Conservation (phyloP, 768 basidiomycete species). For the Mycena pura region DNA sequence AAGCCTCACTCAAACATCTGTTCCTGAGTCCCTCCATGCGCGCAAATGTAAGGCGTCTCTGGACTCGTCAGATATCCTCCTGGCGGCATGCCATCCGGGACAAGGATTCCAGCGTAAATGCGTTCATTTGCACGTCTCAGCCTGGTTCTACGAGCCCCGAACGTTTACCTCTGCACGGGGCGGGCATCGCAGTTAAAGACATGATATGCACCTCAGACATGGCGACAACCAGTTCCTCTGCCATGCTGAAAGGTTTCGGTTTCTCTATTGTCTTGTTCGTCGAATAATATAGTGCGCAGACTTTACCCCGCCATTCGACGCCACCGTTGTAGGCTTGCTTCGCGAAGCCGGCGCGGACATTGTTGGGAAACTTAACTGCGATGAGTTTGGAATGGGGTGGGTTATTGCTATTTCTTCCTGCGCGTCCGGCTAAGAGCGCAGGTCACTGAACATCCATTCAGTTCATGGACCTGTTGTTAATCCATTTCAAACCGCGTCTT, state of each 20-base stretch:
- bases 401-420: constrained; percentile 28
- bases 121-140: constrained; percentile 51
- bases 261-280: neutral
- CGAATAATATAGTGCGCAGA: constrained; percentile 46
- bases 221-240: constrained; percentile 79
- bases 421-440: constrained; percentile 34
- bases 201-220: constrained; percentile 77
- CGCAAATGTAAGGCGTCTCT: constrained; percentile 20
- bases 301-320: constrained; percentile 83
- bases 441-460: constrained; percentile 80
- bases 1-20: neutral
- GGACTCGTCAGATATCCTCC: constrained; percentile 21
- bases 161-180: constrained; percentile 43
- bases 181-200: constrained; percentile 81
- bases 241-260: constrained; percentile 65
- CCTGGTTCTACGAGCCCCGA: constrained; percentile 7
- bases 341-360: constrained; percentile 69
- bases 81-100: constrained; percentile 41
- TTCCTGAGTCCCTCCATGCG: neutral
- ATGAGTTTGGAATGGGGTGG: constrained; percentile 99
- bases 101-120: constrained; percentile 57
- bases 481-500: constrained; percentile 53
- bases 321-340: constrained; percentile 79
- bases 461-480: constrained; percentile 82
- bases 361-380: constrained; percentile 91